Evolutionary conservation across 129 eudicot species (phyloP).

Genomic region (Gnaphalium uliginosum): DNA sequence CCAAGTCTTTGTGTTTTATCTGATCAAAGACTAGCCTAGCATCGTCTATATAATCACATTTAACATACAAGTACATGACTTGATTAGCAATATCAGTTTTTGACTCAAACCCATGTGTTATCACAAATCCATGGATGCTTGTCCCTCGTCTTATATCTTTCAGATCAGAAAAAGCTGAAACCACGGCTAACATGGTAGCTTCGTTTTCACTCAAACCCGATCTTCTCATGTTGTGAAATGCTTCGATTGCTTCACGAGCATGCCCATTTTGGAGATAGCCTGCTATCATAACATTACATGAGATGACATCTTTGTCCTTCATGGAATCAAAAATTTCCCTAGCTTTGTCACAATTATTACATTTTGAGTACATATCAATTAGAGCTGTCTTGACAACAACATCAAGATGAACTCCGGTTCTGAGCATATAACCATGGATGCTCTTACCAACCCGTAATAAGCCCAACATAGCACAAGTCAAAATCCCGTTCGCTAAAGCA

Average conservation of each 20-base stretch:
- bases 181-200: constrained; percentile 39
- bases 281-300: constrained; percentile 50
- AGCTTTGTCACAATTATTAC: constrained; percentile 39
- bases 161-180: constrained; percentile 45
- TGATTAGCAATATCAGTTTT: constrained; percentile 58
- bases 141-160: constrained; percentile 36
- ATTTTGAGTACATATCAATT: constrained; percentile 56
- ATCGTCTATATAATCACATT: constrained; percentile 39
- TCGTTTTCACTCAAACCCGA: constrained; percentile 37
- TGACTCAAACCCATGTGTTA: constrained; percentile 50
- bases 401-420: constrained; percentile 47
- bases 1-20: constrained; percentile 45
- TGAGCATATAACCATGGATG: constrained; percentile 50
- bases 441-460: constrained; percentile 48
- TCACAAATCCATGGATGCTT: constrained; percentile 52
- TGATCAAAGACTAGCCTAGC: constrained; percentile 45
- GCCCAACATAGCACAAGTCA: constrained; percentile 49
- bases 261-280: constrained; percentile 52
- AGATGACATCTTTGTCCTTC: constrained; percentile 48
- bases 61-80: constrained; percentile 48
- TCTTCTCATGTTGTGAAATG: constrained; percentile 37
- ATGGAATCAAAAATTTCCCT: constrained; percentile 34
- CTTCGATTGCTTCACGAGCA: constrained; percentile 34
- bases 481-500: constrained; percentile 56
- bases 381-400: constrained; percentile 54